Evolutionary conservation across 2,329 filamentous ascomycete genomes (phyloP).

Genomic region (Fusarium graminum): DNA sequence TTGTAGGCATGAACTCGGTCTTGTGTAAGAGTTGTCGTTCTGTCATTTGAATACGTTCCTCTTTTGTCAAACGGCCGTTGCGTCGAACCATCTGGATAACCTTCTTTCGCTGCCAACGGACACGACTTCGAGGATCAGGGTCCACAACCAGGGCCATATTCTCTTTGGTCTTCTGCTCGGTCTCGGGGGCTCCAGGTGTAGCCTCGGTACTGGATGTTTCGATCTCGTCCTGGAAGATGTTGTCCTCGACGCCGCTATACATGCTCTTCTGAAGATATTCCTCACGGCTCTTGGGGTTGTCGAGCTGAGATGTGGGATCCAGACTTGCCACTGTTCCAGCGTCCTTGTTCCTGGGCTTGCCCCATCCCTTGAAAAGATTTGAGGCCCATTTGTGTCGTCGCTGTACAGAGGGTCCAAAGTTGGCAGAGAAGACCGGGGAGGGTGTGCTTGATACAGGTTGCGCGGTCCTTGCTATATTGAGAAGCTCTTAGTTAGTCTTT

Average conservation of each 20-base stretch:
- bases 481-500: conserved; percentile 32
- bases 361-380: conserved; percentile 57
- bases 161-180: conserved; percentile 58
- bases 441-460: conserved; percentile 37
- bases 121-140: conserved; percentile 78
- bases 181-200: conserved; percentile 48
- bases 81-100: conserved; percentile 80
- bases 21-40: conserved; percentile 69
- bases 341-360: conserved; percentile 50
- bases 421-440: conserved; percentile 34
- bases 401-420: conserved; percentile 43
- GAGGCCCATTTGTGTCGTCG: conserved; percentile 61
- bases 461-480: conserved; percentile 41
- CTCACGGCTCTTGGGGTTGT: conserved; percentile 59
- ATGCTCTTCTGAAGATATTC: conserved; percentile 57
- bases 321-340: conserved; percentile 47
- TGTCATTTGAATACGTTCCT: conserved; percentile 75
- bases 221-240: conserved; percentile 73
- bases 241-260: conserved; percentile 63
- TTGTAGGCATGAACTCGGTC: conserved; percentile 83
- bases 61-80: conserved; percentile 65
- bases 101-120: conserved; percentile 86
- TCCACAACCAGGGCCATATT: conserved; percentile 76
- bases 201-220: conserved; percentile 53
- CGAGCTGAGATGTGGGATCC: conserved; percentile 53